A percentile compares a stretch with the other conserved stretches of the same genome.
Evolutionary conservation across 345 rosid genomes (phyloP).

Genomic region (Rubroshorea leprosula): DNA sequence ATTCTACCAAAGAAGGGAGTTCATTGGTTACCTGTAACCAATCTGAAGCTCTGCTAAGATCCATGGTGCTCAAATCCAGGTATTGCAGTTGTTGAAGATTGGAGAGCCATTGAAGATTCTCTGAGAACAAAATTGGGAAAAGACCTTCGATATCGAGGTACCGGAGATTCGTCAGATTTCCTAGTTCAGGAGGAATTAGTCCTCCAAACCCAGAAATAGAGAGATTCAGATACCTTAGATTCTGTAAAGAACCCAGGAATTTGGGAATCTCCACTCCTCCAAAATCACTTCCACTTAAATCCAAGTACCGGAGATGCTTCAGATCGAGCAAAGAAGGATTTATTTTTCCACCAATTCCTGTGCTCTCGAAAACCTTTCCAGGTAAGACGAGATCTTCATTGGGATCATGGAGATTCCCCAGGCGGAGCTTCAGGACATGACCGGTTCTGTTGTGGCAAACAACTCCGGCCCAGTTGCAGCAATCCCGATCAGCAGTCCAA

Average conservation of each 20-base stretch:
- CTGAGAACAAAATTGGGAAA: constrained; percentile 1
- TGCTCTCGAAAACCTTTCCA: background rate
- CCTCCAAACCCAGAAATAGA: constrained; percentile 20
- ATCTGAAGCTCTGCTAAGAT: constrained; percentile 10
- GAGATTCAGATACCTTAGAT: constrained; percentile 21
- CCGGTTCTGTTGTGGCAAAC: constrained; percentile 20
- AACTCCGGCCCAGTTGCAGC: constrained; percentile 25
- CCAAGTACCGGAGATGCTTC: constrained; percentile 19
- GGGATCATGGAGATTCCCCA: background rate
- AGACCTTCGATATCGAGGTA: constrained; percentile 12
- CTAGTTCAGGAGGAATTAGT: constrained; percentile 18
- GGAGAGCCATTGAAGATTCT: no score
- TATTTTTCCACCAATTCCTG: constrained; percentile 19
- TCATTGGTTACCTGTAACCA: constrained; percentile 8
- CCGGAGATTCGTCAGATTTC: constrained; percentile 24
- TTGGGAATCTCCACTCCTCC: constrained; percentile 1
- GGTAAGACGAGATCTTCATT: background rate
- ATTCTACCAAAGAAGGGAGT: constrained; percentile 18
- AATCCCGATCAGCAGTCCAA: constrained; percentile 12
- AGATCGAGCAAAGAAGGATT: constrained; percentile 20
- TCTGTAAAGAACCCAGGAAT: constrained; percentile 13
- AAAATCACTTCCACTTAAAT: constrained; percentile 21
- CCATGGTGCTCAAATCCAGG: constrained; percentile 14
- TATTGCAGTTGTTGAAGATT: constrained; percentile 12
- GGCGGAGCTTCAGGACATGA: constrained; percentile 21